These are phyloP conservation scores for Dillenia turbinata DNA, from an alignment of 164 flowering plant genomes.

Conservation along the genomic window DNA sequence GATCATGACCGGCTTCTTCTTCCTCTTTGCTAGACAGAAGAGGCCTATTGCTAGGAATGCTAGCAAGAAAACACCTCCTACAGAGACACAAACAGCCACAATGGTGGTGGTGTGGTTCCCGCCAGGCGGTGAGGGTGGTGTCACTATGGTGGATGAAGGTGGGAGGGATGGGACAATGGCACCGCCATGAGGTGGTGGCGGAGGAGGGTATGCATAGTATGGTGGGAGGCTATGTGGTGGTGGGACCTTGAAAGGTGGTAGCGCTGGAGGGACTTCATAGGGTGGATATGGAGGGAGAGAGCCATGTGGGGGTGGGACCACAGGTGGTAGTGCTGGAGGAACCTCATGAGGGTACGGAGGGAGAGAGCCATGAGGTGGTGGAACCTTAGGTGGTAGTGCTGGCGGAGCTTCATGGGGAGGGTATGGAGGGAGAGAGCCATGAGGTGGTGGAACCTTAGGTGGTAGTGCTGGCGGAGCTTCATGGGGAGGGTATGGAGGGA, in stretches of 20 bases:
- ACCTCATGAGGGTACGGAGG: not conserved
- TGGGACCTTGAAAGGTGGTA: constrained; percentile 5
- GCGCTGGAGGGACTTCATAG: constrained; percentile 13
- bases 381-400: not conserved
- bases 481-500: too few species aligned
- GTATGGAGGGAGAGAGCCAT: not conserved
- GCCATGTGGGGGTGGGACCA: not conserved
- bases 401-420: too few species aligned
- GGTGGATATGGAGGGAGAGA: constrained; percentile 17
- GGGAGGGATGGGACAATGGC: constrained; percentile 10
- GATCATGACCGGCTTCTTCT: constrained; percentile 35
- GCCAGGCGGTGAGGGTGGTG: constrained; percentile 27
- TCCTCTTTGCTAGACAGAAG: constrained; percentile 45
- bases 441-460: not conserved
- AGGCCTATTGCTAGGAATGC: constrained; percentile 43
- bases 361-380: not conserved
- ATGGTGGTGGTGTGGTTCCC: constrained; percentile 38
- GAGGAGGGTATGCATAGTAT: not conserved
- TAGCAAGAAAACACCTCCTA: constrained; percentile 37
- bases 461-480: too few species aligned
- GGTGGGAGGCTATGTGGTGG: not conserved
- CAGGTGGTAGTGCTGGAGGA: not conserved
- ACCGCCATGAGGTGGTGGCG: not conserved
- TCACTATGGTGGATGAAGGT: constrained; percentile 9
- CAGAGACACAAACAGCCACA: constrained; percentile 27